Evolutionary conservation across 2,329 filamentous ascomycete species (phyloP), one percentile per base, ranked within the genome.

Genomic region (Fusarium guadeloupense): DNA sequence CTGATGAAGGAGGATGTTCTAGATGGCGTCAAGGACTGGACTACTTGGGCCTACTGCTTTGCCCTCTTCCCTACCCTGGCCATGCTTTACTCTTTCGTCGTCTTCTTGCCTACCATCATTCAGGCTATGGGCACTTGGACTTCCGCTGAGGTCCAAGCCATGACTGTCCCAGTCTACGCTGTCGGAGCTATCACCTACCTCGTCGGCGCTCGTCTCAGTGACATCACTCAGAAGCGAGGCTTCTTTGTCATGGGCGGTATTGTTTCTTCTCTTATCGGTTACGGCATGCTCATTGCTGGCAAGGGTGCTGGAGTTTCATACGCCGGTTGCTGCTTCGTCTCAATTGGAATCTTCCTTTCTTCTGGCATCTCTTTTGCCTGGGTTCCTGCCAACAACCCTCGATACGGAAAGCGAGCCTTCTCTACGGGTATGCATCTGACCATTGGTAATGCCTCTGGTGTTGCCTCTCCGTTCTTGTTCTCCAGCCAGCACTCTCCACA

Each of bases 61-160:
- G 84, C 78, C 2, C 82, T 87, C 54, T 89, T 89, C 62, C 83
- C 85, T 5, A 77, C 79, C 14, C 84, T 89, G 59, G 86, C 83
- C 3, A 87, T 89, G 81, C 78, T 90, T 1, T 90, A 90, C 70
- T 86, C 86, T 0, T 89, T 85, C 68, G 83, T 80, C 46, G 89
- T 85, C 1, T 90, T 90, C 69, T 74, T 90, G 23, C 88, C 88
- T 0, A 89, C 86, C 4, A 90, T 91, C 60, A 89, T 91, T 71
- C 77, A 82, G 47, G 82, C 80, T 0, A 82, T 90, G 54, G 85
- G 86, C 4, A 72, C 71, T 4, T 89, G 85, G 74, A 78, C 80
- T 1, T 77, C 77, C 0, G 79, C 84, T 0, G 79, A 87, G 64
- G 83, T 88, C 0, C 88, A 91, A 69, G 85, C 86, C 21, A 78